Conservation (phyloP, 2,329 filamentous ascomycete species). For the Fusarium mundagurra region DNA sequence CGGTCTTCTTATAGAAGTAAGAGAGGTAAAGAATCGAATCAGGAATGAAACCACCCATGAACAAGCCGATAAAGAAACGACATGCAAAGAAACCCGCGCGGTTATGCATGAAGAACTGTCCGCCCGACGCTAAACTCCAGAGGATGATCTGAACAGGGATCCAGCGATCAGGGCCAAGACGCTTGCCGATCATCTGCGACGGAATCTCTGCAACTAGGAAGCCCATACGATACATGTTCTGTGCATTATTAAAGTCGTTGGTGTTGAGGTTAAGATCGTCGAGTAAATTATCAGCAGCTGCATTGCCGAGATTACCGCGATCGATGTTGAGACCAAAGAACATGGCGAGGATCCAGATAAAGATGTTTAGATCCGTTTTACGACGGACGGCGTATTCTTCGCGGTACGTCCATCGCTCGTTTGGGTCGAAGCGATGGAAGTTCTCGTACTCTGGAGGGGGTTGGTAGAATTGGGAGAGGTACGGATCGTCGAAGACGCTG, state of each 20-base stretch:
- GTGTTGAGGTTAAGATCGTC: not conserved
- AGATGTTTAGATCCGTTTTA: not conserved
- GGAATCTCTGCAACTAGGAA: not conserved
- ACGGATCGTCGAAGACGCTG: not conserved
- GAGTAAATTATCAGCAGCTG: not conserved
- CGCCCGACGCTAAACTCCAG: not conserved
- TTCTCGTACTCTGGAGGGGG: not conserved
- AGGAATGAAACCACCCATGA: not conserved
- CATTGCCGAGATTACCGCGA: not conserved
- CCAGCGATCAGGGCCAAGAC: not conserved
- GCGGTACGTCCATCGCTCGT: not conserved
- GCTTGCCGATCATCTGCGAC: not conserved
- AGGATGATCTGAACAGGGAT: not conserved
- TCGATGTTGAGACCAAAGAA: not conserved
- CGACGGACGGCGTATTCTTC: not conserved
- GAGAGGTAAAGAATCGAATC: not conserved
- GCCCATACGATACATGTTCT: not conserved
- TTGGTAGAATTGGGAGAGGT: not conserved
- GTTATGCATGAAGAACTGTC: not conserved
- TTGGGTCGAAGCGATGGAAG: not conserved
- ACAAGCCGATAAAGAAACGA: not conserved
- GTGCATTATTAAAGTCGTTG: not conserved
- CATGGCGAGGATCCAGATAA: not conserved
- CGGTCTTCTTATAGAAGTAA: not conserved
- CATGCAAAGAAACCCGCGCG: not conserved